Conservation (phyloP, 192 early-diverging fungal species). For the Linnemannia elongata region DNA sequence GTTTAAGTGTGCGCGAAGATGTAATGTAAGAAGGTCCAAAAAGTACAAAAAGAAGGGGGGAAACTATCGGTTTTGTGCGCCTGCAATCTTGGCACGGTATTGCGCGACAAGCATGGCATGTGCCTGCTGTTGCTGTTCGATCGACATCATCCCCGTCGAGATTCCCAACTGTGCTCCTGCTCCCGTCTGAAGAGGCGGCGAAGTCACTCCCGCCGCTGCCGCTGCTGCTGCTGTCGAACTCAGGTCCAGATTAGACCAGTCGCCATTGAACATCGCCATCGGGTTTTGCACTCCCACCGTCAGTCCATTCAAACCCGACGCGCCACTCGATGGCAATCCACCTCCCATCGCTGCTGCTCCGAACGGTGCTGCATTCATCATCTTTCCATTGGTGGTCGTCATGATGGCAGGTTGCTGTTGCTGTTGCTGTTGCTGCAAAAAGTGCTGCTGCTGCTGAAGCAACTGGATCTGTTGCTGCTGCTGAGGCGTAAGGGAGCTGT, state of each 20-base stretch:
- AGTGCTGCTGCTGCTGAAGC: slow-evolving; percentile 38
- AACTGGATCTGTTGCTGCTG: slow-evolving; percentile 52
- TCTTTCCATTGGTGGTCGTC: slow-evolving; percentile 57
- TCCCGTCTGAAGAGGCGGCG: slow-evolving; percentile 27
- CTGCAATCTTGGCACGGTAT: slow-evolving; percentile 53
- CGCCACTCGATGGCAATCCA: slow-evolving; percentile 20
- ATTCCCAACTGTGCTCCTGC: slow-evolving; percentile 39
- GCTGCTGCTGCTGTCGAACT: slow-evolving; percentile 51
- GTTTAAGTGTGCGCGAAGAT: not conserved
- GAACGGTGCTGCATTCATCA: slow-evolving; percentile 50
- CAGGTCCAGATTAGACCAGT: slow-evolving; percentile 54
- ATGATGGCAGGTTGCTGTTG: slow-evolving; percentile 45
- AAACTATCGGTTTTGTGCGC: slow-evolving; percentile 41
- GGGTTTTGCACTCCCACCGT: slow-evolving; percentile 54
- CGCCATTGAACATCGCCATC: slow-evolving; percentile 56
- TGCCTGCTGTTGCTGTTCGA: slow-evolving; percentile 53
- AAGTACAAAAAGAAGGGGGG: not conserved
- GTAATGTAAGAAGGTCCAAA: slow-evolving; percentile 13
- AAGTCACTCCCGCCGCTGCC: slow-evolving; percentile 42
- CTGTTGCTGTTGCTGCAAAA: slow-evolving; percentile 35
- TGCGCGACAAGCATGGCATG: slow-evolving; percentile 50
- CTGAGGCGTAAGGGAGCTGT: slow-evolving; percentile 43
- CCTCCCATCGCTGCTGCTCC: slow-evolving; percentile 29
- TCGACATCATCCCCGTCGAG: slow-evolving; percentile 53
- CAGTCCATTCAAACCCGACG: slow-evolving; percentile 15